Conservation (phyloP, 441 rosid species). For the Arabidopsis hybrid region DNA sequence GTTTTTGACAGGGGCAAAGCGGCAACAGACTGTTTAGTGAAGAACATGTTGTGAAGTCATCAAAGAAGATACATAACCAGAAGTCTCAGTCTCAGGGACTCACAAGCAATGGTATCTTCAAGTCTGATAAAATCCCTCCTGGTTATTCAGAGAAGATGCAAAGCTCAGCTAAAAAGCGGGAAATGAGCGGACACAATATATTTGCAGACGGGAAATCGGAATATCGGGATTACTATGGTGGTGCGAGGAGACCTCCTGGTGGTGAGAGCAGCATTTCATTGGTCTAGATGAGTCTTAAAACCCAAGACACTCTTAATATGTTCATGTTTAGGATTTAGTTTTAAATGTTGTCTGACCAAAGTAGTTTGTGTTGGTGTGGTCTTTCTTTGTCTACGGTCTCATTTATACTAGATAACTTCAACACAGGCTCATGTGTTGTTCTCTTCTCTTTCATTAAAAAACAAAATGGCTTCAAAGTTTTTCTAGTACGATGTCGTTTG, state of each 20-base stretch:
- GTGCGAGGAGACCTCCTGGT: constrained; percentile 76
- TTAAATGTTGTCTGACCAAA: neutral
- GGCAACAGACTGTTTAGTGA: constrained; percentile 23
- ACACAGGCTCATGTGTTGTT: neutral
- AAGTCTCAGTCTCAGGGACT: constrained; percentile 56
- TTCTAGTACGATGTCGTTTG: neutral
- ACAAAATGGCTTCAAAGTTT: too few species aligned
- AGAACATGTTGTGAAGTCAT: constrained; percentile 47
- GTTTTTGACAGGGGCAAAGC: constrained; percentile 23
- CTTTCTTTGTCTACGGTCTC: constrained; percentile 6
- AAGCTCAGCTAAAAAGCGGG: constrained; percentile 61
- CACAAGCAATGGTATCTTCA: constrained; percentile 67
- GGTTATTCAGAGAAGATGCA: constrained; percentile 63
- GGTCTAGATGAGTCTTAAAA: constrained; percentile 41
- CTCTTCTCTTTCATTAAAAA: neutral
- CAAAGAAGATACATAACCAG: constrained; percentile 64
- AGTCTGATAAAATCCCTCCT: constrained; percentile 54
- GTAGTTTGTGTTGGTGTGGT: constrained; percentile 31
- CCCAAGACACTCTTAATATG: neutral
- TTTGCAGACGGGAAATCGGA: constrained; percentile 70
- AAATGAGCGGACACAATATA: constrained; percentile 70
- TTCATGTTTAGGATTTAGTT: constrained; percentile 19
- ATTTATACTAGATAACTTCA: neutral
- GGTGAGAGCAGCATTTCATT: constrained; percentile 80
- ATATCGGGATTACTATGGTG: constrained; percentile 63